Evolutionary conservation across 139 green algal genomes (phyloP).

Genomic region (Penium margaritaceum): DNA sequence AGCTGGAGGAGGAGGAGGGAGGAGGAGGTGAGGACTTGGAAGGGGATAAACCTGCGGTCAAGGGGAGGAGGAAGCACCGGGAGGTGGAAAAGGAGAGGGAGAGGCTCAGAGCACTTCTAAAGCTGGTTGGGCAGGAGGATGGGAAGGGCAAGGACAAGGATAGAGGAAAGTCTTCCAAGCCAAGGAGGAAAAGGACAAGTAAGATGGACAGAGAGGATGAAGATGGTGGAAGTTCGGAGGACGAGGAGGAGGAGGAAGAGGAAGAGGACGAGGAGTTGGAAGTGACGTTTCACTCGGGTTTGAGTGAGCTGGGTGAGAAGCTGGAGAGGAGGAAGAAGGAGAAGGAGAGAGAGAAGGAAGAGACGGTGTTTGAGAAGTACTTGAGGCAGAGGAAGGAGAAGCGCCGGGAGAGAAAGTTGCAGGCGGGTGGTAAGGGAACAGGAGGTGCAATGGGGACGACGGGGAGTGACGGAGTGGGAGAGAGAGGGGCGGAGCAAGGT

Average conservation of each 20-base stretch:
- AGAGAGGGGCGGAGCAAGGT: constrained; percentile 41
- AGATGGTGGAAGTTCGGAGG: not conserved
- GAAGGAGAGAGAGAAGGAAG: constrained; percentile 44
- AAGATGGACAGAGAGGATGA: too few relatives aligned
- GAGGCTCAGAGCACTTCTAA: constrained; percentile 14
- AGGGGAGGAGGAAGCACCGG: constrained; percentile 29
- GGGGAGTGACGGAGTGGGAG: constrained; percentile 13
- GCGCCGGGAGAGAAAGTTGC: constrained; percentile 26
- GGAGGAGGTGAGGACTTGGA: constrained; percentile 7
- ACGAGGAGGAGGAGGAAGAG: not conserved
- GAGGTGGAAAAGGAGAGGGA: not conserved
- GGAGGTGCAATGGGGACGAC: constrained; percentile 15
- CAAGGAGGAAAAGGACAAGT: too few relatives aligned
- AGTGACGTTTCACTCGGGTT: constrained; percentile 57
- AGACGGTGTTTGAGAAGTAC: constrained; percentile 80
- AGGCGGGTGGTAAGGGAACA: constrained; percentile 21
- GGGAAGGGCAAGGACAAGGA: constrained; percentile 8
- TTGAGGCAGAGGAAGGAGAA: constrained; percentile 50
- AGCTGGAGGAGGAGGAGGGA: constrained; percentile 12
- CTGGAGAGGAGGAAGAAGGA: constrained; percentile 64
- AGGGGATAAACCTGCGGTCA: constrained; percentile 11
- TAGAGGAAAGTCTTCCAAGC: constrained; percentile 21
- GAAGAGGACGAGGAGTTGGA: constrained; percentile 41
- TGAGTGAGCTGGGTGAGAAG: constrained; percentile 67
- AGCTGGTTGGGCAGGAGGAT: constrained; percentile 4